Conservation (phyloP, 352 stramenopile species). For the Pythium myriotylum region DNA sequence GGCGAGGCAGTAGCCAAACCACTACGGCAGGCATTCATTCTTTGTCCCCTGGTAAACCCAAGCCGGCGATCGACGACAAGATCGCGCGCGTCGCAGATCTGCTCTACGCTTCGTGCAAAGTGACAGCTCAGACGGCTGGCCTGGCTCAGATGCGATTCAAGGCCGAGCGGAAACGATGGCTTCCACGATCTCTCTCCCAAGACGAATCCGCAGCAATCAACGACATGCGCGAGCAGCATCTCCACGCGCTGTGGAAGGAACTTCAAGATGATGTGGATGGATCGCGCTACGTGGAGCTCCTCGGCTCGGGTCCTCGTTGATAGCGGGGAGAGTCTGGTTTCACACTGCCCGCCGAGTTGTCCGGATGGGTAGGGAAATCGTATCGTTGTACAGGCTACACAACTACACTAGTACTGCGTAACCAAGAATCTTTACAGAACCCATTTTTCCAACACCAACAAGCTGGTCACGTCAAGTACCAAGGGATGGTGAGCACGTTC, state of each 20-base stretch:
- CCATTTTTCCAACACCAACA: no score
- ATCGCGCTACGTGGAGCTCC: slow-evolving; percentile 7
- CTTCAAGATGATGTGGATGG: slow-evolving; percentile 18
- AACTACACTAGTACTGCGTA: no score
- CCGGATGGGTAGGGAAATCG: no score
- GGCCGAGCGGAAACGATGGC: slow-evolving; percentile 17
- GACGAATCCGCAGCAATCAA: background rate
- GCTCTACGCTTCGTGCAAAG: slow-evolving; percentile 17
- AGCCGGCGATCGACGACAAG: background rate
- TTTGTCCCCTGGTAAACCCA: background rate
- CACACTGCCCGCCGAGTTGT: no score
- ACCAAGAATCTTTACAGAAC: no score
- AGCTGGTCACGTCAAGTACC: no score
- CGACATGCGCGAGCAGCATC: background rate
- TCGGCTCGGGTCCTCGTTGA: no score
- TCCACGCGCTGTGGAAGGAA: slow-evolving; percentile 24
- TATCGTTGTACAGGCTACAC: no score
- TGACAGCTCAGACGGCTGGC: slow-evolving; percentile 15
- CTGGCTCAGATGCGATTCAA: slow-evolving; percentile 29
- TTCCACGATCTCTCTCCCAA: background rate
- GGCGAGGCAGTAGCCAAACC: background rate
- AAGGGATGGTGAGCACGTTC: no score
- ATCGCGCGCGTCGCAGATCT: slow-evolving; percentile 1
- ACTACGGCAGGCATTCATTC: no score
- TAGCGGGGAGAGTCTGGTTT: no score